Conservation (phyloP, 1,284 basidiomycete species). For the Ustilago crameri region DNA sequence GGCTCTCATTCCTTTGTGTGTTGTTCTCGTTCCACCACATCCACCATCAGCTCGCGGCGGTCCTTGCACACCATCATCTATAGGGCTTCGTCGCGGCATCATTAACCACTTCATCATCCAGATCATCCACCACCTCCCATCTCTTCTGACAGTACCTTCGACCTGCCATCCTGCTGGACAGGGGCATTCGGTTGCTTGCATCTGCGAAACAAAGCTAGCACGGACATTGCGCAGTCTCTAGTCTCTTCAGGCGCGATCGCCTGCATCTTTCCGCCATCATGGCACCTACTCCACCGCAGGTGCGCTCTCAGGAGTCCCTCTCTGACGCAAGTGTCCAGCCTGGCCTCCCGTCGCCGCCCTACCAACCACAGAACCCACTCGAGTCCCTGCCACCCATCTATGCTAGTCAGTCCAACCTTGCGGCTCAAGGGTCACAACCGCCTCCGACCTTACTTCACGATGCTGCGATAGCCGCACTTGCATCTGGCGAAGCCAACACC, state of each 20-base stretch:
- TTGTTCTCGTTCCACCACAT: not conserved
- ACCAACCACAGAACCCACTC: slow-evolving; percentile 30
- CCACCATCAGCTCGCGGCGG: slow-evolving; percentile 10
- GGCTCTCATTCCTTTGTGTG: not conserved
- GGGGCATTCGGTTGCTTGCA: not conserved
- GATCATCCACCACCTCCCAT: not conserved
- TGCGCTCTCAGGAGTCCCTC: slow-evolving; percentile 32
- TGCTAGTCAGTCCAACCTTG: slow-evolving; percentile 40
- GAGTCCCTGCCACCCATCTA: slow-evolving; percentile 46
- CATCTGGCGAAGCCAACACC: slow-evolving; percentile 27
- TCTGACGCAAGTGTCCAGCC: slow-evolving; percentile 14
- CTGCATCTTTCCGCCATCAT: not conserved
- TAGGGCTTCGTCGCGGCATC: slow-evolving; percentile 12
- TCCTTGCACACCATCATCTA: not conserved
- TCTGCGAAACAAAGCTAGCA: not conserved
- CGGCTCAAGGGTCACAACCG: slow-evolving; percentile 6
- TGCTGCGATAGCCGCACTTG: slow-evolving; percentile 33
- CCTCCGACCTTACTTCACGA: slow-evolving; percentile 18
- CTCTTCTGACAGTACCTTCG: not conserved
- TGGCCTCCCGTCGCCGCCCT: slow-evolving; percentile 50
- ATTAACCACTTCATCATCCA: not conserved
- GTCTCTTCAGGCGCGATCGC: not conserved
- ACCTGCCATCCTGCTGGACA: slow-evolving; percentile 14
- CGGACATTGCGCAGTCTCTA: not conserved
- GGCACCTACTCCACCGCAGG: slow-evolving; percentile 6